Base-by-base conservation (phyloP, 345 rosid species). In the Lepidium aucheri region DNA sequence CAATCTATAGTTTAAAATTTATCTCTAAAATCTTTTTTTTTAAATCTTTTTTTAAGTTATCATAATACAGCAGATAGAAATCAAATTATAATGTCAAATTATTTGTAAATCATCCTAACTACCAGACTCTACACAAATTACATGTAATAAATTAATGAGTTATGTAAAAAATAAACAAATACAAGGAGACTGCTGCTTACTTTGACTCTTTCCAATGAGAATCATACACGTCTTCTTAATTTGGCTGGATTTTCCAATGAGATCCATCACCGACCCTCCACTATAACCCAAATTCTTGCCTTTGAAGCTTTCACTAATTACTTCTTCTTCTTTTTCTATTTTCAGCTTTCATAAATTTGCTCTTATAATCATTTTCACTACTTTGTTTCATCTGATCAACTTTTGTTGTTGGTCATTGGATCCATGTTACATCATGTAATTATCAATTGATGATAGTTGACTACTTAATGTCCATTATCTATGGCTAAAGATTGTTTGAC, bases 301-400 rank as follows among this genome's bases (percentile, higher is more conserved):
- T 74, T 82, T 16, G 86, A 80, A 82, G 78, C 34, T 71, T 76
- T 80, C 84, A 77, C 73, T 47, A 58, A 58, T 64, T 15, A 57
- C 76, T 22, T 65, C 40, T 55, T 71, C 60, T 22, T 63, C 35
- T 28, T 52, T 16, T 11, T 54, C 43, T 18, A 30, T 45, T 40
- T 65, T 57, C 3, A 58, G 42, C 64, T 74, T 73, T 51, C 40
- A 50, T 62, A 60, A 6, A 41, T 44, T 60, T 20, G 34, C n/a
- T 42, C 14, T 32, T 41, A 1, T 26, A 20, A 40, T 58, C 53
- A 34, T n/a, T 46, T 26, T 24, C 11, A 20, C 4, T 22, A 34
- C 9, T 22, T 54, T 34, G 5, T 54, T 14, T 9, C 14, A 42
- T 33, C 17, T 45, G 44, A 66, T 43, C 62, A 33, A 53, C 1